A percentile compares a stretch with the other conserved stretches of the same genome.
Conservation (phyloP, 345 rosid genomes). For the Leavenworthia alabamica region DNA sequence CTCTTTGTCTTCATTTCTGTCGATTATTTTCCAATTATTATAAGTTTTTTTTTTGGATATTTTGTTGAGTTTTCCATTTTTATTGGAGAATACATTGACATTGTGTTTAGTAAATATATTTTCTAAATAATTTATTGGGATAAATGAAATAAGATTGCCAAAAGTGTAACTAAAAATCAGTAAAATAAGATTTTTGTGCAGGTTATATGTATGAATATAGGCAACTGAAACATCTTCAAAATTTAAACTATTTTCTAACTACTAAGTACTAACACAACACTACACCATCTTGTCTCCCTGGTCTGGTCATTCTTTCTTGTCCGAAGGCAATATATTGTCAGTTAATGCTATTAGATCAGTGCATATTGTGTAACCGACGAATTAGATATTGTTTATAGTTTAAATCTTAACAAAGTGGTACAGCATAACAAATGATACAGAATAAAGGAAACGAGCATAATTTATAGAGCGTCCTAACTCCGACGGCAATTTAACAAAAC, state of each 20-base stretch:
- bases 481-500: neutral
- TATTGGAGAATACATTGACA: neutral
- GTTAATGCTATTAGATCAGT: too few relatives aligned
- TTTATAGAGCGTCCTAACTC: neutral
- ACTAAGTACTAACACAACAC: too few relatives aligned
- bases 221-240: neutral
- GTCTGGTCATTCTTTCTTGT: too few relatives aligned
- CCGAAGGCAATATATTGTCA: too few relatives aligned
- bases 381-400: neutral
- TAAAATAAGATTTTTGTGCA: neutral
- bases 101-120: neutral
- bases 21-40: neutral
- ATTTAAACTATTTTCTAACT: neutral
- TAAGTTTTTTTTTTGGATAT: neutral
- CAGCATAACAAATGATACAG: neutral
- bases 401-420: neutral
- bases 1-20: slow-evolving; percentile 13
- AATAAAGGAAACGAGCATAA: neutral
- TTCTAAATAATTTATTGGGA: too few relatives aligned
- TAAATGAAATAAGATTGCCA: too few relatives aligned
- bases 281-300: too few relatives aligned
- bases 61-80: neutral
- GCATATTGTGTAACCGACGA: too few relatives aligned
- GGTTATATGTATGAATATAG: neutral
- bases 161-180: neutral